Conservation (phyloP, 1,284 basidiomycete genomes). For the Malassezia vespertilionis region DNA sequence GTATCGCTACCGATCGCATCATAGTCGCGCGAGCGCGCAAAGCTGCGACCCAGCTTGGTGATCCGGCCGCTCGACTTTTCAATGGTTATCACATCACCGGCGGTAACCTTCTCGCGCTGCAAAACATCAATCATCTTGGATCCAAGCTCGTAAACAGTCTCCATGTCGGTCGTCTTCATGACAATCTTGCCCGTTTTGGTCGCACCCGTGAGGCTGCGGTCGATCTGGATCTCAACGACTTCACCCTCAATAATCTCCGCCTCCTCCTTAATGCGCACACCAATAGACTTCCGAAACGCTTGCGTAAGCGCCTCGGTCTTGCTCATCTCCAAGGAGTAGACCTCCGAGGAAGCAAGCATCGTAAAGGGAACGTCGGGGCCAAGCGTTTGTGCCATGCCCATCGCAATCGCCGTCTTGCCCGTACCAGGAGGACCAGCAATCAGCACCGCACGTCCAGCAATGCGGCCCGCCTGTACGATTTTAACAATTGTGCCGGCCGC, state of each 20-base stretch:
- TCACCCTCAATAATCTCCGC: constrained; percentile 95
- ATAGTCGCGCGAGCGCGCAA: constrained; percentile 90
- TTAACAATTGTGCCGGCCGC: constrained; percentile 93
- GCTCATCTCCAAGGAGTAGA: constrained; percentile 88
- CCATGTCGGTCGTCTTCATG: constrained; percentile 98
- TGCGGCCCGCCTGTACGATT: constrained; percentile 91
- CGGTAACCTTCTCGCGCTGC: constrained; percentile 90
- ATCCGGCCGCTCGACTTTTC: constrained; percentile 96
- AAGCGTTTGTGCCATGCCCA: constrained; percentile 88
- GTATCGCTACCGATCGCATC: constrained; percentile 90
- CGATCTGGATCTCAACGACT: constrained; percentile 96
- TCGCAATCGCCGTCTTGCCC: constrained; percentile 92
- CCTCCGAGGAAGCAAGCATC: constrained; percentile 90
- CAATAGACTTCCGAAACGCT: constrained; percentile 86
- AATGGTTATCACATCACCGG: constrained; percentile 89
- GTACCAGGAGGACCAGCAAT: constrained; percentile 93
- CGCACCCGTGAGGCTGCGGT: constrained; percentile 88
- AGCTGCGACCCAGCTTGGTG: constrained; percentile 86
- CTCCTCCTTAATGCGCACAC: constrained; percentile 93
- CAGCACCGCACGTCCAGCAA: constrained; percentile 85
- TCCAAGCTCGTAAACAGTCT: constrained; percentile 95
- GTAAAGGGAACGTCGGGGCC: constrained; percentile 92
- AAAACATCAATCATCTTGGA: constrained; percentile 98
- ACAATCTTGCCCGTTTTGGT: constrained; percentile 97
- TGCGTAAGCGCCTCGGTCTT: constrained; percentile 97